Evolutionary conservation across 2,329 filamentous ascomycete species (phyloP), one percentile per base, ranked within the genome.

Genomic region (Fusarium redolens): DNA sequence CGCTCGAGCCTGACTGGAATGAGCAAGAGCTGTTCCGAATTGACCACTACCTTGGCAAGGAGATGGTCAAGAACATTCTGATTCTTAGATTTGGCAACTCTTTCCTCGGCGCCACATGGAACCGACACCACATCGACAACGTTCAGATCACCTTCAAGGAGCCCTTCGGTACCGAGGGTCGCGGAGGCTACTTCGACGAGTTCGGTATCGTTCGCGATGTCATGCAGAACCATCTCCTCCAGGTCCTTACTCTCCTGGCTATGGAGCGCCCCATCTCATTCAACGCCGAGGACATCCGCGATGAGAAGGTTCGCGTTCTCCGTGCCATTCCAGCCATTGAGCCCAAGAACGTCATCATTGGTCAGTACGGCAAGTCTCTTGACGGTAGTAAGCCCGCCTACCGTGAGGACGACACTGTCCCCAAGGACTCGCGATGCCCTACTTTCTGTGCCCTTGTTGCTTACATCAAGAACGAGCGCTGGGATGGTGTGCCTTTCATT

Each of bases 1-100:
- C 96, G 12, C 90, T 99, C 72, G 94, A 96, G 81, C 96, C 96
- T 47, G 95, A 99, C 86, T 99, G 96, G 97, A 96, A 93, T 81
- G 97, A 99, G 85, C 96, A 98, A 60, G 96, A 99, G 86, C 92
- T 99, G 76, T 99, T 97, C 91, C 95, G 96, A 81, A 99, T 99
- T 80, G 96, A 99, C 83, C 96, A 99, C 86, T 99, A 99, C 84
- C 91, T 99, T 52, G 97, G 97, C 79, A 99, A 99, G 89, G 96
- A 99, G 86, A 99, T 99, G 96, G 96, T 99, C 79, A 99, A 99
- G 91, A 99, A 99, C 86, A 97, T 99, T 77, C 89, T 99, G 75
- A 98, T 99, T 78, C 90, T 99, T 76, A 91, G 97, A 81, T 99
- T 99, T 82, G 97, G 96, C 78, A 99, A 99, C 87, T 95, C 97